A percentile compares a stretch with the other conserved stretches of the same genome.
These are phyloP conservation scores for Ephemerocybe angulata DNA, from an alignment of 768 basidiomycete genomes.

Conservation along the genomic window DNA sequence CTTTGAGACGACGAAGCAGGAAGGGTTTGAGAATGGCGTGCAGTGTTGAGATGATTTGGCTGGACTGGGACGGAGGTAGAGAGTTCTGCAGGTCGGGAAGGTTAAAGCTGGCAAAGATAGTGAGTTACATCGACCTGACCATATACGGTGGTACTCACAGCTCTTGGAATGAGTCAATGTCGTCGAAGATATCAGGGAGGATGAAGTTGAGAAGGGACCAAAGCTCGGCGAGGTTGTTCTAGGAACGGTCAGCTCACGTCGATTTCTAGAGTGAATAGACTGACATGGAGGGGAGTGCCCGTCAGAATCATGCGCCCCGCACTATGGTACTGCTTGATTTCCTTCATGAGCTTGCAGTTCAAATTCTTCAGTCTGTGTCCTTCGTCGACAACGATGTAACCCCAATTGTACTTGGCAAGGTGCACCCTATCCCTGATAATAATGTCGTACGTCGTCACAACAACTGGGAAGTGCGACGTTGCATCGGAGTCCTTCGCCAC, in stretches of 20 bases:
- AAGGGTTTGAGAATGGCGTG: conserved; percentile 95
- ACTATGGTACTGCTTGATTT: conserved; percentile 82
- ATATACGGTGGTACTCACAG: conserved; percentile 49
- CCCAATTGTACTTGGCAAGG: conserved; percentile 64
- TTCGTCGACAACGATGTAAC: conserved; percentile 95
- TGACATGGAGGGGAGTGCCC: conserved; percentile 91
- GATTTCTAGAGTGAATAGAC: conserved; percentile 20
- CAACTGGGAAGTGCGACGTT: conserved; percentile 58
- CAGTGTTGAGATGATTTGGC: conserved; percentile 69
- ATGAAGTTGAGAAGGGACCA: conserved; percentile 97
- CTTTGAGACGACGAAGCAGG: conserved; percentile 86
- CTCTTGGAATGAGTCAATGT: conserved; percentile 85
- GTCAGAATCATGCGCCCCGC: conserved; percentile 92
- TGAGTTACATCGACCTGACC: neutral
- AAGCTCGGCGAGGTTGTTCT: conserved; percentile 95
- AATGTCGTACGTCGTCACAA: conserved; percentile 91
- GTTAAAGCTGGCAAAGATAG: conserved; percentile 54
- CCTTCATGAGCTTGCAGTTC: conserved; percentile 83
- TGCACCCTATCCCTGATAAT: conserved; percentile 77
- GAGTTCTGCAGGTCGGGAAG: conserved; percentile 58
- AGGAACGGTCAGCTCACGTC: neutral
- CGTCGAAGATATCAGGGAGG: conserved; percentile 88
- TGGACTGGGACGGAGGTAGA: conserved; percentile 55
- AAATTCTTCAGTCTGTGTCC: conserved; percentile 95
- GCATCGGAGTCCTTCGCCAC: too few relatives aligned